phyloP scores from a whole-genome alignment of 768 basidiomycete genomes.

The Infundibulicybe gibba region DNA sequence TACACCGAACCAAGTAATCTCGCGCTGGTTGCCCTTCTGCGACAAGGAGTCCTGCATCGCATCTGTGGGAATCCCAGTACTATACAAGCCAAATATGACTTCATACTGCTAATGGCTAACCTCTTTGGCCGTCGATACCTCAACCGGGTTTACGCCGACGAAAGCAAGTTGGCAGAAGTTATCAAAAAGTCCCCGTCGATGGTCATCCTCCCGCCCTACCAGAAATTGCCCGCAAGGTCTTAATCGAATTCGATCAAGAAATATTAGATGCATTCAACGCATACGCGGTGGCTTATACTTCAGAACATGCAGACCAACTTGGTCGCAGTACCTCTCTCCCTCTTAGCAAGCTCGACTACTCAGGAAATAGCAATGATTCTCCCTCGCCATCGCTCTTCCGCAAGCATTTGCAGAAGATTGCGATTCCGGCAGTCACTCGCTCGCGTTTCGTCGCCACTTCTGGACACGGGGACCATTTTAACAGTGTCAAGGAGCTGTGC shows the following conservation, averaged over 20 bases:
- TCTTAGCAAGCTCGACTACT: constrained; percentile 32
- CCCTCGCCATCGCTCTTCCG: constrained; percentile 21
- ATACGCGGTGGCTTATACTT: constrained; percentile 49
- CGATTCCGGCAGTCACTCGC: constrained; percentile 37
- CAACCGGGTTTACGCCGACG: constrained; percentile 36
- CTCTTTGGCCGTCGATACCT: constrained; percentile 62
- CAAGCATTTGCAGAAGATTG: constrained; percentile 30
- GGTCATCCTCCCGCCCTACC: constrained; percentile 53
- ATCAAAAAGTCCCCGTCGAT: constrained; percentile 48
- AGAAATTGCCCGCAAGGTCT: constrained; percentile 31
- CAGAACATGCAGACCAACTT: constrained; percentile 30
- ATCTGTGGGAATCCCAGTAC: constrained; percentile 41
- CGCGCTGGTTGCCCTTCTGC: constrained; percentile 56
- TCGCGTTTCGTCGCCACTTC: constrained; percentile 69
- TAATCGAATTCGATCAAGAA: constrained; percentile 43
- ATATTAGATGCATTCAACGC: constrained; percentile 50
- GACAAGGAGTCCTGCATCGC: constrained; percentile 52
- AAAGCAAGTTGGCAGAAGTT: constrained; percentile 27
- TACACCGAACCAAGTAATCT: constrained; percentile 72
- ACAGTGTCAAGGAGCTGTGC: constrained; percentile 46
- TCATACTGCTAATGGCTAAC: constrained; percentile 57
- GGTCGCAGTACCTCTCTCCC: constrained; percentile 46
- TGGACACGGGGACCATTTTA: constrained; percentile 56
- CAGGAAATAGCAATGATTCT: constrained; percentile 2
- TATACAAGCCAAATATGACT: constrained; percentile 40